Evolutionary conservation across 225 moss, liverwort and hornwort species (phyloP).

Genomic region (Neckera pumila): DNA sequence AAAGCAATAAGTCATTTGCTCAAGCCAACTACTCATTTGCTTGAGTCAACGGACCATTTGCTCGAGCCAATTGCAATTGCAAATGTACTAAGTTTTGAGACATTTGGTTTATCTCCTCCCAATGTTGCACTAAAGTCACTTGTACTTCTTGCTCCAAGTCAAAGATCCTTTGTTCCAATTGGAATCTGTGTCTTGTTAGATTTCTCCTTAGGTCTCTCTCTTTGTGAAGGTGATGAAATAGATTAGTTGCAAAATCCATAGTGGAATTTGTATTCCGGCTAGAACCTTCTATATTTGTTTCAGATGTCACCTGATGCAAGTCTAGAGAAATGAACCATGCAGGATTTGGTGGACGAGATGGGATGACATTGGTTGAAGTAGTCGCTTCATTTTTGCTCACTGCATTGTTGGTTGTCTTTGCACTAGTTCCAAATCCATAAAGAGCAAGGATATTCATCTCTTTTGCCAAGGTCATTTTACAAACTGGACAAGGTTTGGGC

Average conservation of each 20-base stretch:
- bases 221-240: neutral
- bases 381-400: rapidly evolving
- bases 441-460: neutral
- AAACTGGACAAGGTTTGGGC: neutral
- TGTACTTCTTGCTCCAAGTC: too few relatives aligned
- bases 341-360: neutral
- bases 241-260: neutral
- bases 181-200: rapidly evolving
- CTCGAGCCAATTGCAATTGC: neutral
- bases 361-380: neutral
- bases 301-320: rapidly evolving
- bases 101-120: neutral
- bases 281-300: neutral
- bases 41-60: neutral
- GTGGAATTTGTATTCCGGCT: too few relatives aligned
- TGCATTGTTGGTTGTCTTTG: neutral
- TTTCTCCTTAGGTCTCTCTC: neutral
- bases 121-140: neutral
- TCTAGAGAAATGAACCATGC: neutral
- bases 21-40: neutral
- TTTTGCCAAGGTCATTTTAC: neutral
- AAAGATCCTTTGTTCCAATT: too few relatives aligned
- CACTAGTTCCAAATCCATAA: neutral
- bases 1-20: neutral
- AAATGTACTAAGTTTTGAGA: rapidly evolving